Base-by-base conservation (phyloP, 108 stramenopile species). In the Licmophora abbreviata region DNA sequence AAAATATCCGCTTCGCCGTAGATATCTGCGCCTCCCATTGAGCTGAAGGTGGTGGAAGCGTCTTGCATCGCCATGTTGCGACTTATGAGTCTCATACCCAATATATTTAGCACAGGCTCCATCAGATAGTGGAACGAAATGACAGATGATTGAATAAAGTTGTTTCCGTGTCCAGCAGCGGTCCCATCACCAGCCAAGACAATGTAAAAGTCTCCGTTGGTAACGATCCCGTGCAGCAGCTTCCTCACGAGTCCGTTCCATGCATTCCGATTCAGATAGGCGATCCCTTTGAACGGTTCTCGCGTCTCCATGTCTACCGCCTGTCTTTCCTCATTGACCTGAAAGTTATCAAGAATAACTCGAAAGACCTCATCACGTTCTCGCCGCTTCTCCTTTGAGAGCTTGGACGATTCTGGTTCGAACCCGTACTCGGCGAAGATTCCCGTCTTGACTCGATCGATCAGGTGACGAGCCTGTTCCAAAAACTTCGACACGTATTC, bases 171-270 rank as follows among this genome's bases (percentile, higher is more conserved):
- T 4, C 63, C 63, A 33, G 56, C 34, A 38, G 66, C 57, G 17
- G 21, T 23, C 24, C 34, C 52, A 36, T 60, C 42, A 17, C 65
- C 61, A 14, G 61, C 73, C 29, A 71, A 30, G 14, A 59, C 60
- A 9, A 74, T 29, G 10, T 68, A 64, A 27, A 79, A 75, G 1
- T 66, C 48, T 31, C 68, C 73, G 36, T 51, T 48, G 2, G 74
- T 74, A 33, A 79, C 72, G 28, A 79, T 71, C 21, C 53, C 52
- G 59, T 79, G 77, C 11, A 79, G 45, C 14, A 79, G 53, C 18
- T 71, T 53, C 9, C 62, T 33, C 7, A 73, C 49, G 11, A 74
- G 46, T 25, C 58, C 69, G 26, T 74, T 66, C 25, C 67, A 36
- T 32, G 49, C 42, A 14, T 44, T 27, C 18, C n/a, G 26, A 24